Base-by-base conservation (phyloP, 75 land plant genomes). In the Cunninghamia lanceolata region DNA sequence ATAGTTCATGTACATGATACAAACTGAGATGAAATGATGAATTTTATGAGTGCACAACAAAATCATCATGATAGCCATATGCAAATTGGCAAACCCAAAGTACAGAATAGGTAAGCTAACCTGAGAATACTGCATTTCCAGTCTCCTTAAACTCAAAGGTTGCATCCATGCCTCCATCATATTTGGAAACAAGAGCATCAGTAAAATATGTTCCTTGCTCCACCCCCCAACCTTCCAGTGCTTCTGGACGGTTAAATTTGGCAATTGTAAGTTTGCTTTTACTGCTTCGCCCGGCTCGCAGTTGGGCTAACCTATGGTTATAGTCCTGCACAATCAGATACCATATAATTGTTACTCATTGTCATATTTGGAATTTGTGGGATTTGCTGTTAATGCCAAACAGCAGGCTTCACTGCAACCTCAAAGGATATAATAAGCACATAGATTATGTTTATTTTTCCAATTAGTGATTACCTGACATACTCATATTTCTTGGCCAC, bases 211-310 rank as follows among this genome's bases (percentile, higher is more conserved):
- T 93, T 63, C 99, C 98, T 87, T 94, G 87, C n/a, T 92, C 89
- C 63, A 94, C 93, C 77, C 93, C 93, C 99, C 99, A 98, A 1
- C 91, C 96, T 9, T 91, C 92, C 90, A 94, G 76, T 32, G 93
- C 91, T 32, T 93, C 91, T 36, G 73, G 86, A 78, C 92, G 89
- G 83, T 88, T 93, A 86, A 98, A 98, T 89, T 98, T 98, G 39
- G 99, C 95, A 59, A 98, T 88, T 36, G 93, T 80, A 66, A 98
- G 93, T 89, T 98, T 98, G 92, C 99, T 98, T 87, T 96, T 96
- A 93, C 99, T 98, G 88, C 99, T 98, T 88, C 93, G 91, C 35
- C 99, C 99, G 59, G 99, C 98, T 56, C 99, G 89, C 9, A 94
- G 83, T 86, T 96, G 98, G 13, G 99, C 99, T 77, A 98, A 86